phyloP scores from a whole-genome alignment of 176 grass and related monocot genomes.

The Ensete glaucum region DNA sequence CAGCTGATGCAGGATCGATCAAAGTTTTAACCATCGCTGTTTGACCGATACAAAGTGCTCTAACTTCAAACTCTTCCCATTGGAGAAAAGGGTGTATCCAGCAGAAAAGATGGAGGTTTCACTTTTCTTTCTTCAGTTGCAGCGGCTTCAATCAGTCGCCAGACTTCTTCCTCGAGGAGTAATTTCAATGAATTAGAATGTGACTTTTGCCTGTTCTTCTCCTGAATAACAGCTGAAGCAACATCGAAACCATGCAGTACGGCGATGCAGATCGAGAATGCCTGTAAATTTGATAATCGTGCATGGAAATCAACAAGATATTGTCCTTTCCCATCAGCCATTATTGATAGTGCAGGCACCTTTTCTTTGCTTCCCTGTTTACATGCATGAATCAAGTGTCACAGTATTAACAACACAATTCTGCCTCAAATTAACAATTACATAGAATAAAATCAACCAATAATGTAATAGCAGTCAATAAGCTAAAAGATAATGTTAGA shows the following conservation, averaged over 20 bases:
- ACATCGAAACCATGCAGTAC: conserved; percentile 69
- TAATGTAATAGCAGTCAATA: too few relatives aligned
- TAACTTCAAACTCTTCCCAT: conserved; percentile 66
- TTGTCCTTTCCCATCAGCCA: conserved; percentile 45
- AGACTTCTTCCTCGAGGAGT: conserved; percentile 81
- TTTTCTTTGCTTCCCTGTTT: conserved; percentile 79
- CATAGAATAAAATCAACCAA: too few relatives aligned
- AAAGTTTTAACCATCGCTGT: too few relatives aligned
- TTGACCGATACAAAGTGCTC: neutral
- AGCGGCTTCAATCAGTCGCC: conserved; percentile 65
- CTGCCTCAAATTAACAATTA: too few relatives aligned
- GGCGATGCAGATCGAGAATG: conserved; percentile 80
- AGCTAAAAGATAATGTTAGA: too few relatives aligned
- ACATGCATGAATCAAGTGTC: conserved; percentile 9
- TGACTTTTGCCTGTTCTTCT: conserved; percentile 64
- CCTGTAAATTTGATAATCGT: conserved; percentile 58
- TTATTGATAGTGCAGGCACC: conserved; percentile 60
- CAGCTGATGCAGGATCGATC: too few relatives aligned
- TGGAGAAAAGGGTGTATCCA: conserved; percentile 57
- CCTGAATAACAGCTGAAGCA: conserved; percentile 41
- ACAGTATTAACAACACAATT: too few relatives aligned
- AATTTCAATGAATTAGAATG: conserved; percentile 74
- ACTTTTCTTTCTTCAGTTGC: conserved; percentile 60
- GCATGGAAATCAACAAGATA: conserved; percentile 80
- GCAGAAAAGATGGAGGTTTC: conserved; percentile 40